Evolutionary conservation across 352 stramenopile genomes (phyloP), one percentile per base, ranked within the genome.

Genomic region (Phytophthora europaea): DNA sequence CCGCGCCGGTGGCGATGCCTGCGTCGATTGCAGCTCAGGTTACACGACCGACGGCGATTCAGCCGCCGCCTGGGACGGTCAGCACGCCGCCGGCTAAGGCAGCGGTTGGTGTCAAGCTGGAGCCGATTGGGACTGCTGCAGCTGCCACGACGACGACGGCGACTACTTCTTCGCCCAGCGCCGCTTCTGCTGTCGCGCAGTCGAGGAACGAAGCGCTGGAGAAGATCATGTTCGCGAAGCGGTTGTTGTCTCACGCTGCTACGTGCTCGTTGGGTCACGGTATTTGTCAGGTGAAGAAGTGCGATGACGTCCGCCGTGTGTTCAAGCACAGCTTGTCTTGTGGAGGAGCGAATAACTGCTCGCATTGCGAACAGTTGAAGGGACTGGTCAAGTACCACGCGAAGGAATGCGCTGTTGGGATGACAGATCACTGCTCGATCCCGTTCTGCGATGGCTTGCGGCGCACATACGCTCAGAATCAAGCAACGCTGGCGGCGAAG

Each of bases 251-350:
- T 51, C 90, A 97, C 55, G 86, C 90, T 26, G 87, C 88, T 0
- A 90, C 80, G 4, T 97, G 90, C 62, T 79, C 72, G 26, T 57
- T 93, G 26, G 58, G 77, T 7, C 78, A 88, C 2, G 86, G 88
- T 8, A 55, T 88, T 28, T 97, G 90, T 55, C 83, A 93, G 38
- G 84, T 95, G n/a, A 95, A 94, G 55, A 93, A 94, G 43, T 97
- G 90, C 58, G 88, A 95, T 59, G 90, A 97, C 36, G 88, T 97
- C 26, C 84, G 89, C 6, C 88, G 87, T 2, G 87, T 95, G 34
- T 95, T 97, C 67, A 94, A 95, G 66, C 90, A 97, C 74, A 97
- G 87, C 33, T 76, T 84, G 22, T 93, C 87, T 2, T 97, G 90
- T 61, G 82, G 82, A 48, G 86, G 84, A 1, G 82, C 83, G 10